Percentiles rank a stretch among this genome's conserved stretches.
Evolutionary conservation across 2,329 filamentous ascomycete genomes (phyloP).

Genomic region (Endothia cerciana): DNA sequence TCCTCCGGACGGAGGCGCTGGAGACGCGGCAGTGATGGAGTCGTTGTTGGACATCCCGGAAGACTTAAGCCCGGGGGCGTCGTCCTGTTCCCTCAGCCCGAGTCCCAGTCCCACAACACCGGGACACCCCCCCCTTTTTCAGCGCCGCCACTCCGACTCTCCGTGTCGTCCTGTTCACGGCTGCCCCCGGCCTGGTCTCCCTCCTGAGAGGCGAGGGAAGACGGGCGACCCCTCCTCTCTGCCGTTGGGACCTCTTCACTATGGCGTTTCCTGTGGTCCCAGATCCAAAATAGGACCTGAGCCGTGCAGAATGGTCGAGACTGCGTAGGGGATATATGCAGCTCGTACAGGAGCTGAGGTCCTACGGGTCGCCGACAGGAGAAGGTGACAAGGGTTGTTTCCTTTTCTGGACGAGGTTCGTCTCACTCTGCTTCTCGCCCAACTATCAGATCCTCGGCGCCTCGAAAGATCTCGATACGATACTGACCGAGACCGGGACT

Average conservation of each 20-base stretch:
- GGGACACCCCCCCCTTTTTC: conserved; percentile 7
- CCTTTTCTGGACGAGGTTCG: conserved; percentile 23
- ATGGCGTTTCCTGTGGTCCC: background rate
- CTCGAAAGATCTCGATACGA: conserved; percentile 16
- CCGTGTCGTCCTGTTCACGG: background rate
- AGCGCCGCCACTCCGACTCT: background rate
- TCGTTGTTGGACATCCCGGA: conserved; percentile 21
- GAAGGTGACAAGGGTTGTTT: conserved; percentile 22
- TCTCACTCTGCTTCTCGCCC: conserved; percentile 8
- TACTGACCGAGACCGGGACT: background rate
- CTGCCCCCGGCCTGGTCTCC: background rate
- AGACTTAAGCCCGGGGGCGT: background rate
- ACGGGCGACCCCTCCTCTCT: background rate
- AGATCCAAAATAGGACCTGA: background rate
- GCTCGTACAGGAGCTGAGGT: no score
- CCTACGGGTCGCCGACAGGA: background rate
- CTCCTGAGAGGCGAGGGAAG: background rate
- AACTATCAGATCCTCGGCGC: conserved; percentile 25
- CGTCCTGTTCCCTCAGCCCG: conserved; percentile 10
- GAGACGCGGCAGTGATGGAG: conserved; percentile 26
- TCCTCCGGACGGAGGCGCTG: conserved; percentile 1
- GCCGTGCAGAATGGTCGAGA: background rate
- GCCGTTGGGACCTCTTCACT: background rate
- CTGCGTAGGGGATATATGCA: no score
- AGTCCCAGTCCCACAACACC: conserved; percentile 22